These are phyloP conservation scores for Xanthoparmelia taractica DNA, from an alignment of 495 filamentous ascomycete species.

Conservation along the genomic window DNA sequence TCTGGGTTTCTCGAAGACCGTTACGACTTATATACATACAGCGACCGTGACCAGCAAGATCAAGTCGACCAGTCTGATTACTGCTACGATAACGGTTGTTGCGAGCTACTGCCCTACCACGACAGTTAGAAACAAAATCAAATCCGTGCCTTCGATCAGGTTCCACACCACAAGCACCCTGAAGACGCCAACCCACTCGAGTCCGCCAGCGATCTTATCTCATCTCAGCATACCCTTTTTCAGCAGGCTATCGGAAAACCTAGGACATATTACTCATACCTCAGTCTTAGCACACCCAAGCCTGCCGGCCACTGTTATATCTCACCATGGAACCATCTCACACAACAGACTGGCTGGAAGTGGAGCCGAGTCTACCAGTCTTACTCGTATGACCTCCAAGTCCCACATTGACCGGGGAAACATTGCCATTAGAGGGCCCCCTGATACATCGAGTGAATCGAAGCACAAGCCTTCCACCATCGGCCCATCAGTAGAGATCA, in stretches of 20 bases:
- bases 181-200: background rate
- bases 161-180: background rate
- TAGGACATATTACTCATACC: background rate
- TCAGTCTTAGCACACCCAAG: too few relatives aligned
- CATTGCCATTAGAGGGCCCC: background rate
- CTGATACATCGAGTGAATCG: background rate
- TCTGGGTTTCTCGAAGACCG: background rate
- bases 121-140: background rate
- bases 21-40: background rate
- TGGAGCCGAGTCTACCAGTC: background rate
- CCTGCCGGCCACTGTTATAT: too few relatives aligned
- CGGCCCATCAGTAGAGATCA: background rate
- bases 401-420: background rate
- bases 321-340: background rate
- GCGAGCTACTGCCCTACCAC: background rate
- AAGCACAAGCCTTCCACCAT: background rate
- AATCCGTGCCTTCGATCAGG: background rate
- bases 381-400: background rate
- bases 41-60: background rate
- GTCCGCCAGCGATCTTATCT: background rate
- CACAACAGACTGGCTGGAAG: background rate
- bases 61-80: background rate
- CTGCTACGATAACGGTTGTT: background rate
- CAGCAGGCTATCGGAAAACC: background rate
- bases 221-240: background rate